A percentile compares a stretch with the other conserved stretches of the same genome.
phyloP scores from a whole-genome alignment of 106 monocot genomes.

The Xerophyta viscosa region DNA sequence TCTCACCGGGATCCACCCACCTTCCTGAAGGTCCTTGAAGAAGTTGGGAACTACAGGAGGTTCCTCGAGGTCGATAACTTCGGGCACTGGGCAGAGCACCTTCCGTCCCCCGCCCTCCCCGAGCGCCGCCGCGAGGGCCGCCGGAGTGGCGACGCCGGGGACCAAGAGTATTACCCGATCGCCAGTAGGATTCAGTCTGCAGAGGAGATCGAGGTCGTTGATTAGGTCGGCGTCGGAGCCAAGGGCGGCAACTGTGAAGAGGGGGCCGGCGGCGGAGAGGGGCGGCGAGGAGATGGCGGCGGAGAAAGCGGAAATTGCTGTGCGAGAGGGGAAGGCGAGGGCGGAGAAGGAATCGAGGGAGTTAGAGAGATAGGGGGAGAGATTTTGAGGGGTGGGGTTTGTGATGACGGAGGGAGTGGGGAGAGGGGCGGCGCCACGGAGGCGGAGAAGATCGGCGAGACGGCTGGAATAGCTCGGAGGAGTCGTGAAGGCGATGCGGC shows the following conservation, averaged over 20 bases:
- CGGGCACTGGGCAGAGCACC: slow-evolving; percentile 57
- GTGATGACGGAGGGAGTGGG: slow-evolving; percentile 23
- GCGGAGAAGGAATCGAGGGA: slow-evolving; percentile 27
- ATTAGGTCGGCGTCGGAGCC: slow-evolving; percentile 62
- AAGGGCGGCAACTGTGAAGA: slow-evolving; percentile 49
- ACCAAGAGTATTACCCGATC: slow-evolving; percentile 22
- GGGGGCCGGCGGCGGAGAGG: slow-evolving; percentile 9
- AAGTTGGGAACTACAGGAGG: slow-evolving; percentile 59
- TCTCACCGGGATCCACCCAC: slow-evolving; percentile 35
- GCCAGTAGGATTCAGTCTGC: slow-evolving; percentile 10
- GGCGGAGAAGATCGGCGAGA: slow-evolving; percentile 20
- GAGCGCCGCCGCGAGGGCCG: slow-evolving; percentile 35
- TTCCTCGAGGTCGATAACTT: slow-evolving; percentile 47
- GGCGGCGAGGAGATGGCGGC: slow-evolving; percentile 11
- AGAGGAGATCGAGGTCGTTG: slow-evolving; percentile 17
- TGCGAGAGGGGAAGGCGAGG: slow-evolving; percentile 36
- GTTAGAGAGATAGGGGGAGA: slow-evolving; percentile 15
- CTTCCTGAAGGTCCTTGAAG: slow-evolving; percentile 21
- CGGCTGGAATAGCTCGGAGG: slow-evolving; percentile 23
- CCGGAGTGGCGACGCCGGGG: slow-evolving; percentile 42
- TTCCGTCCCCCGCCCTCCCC: slow-evolving; percentile 35
- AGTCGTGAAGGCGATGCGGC: slow-evolving; percentile 42
- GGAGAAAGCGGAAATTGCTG: slow-evolving; percentile 23
- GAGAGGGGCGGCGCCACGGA: slow-evolving; percentile 15
- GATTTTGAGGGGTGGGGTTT: slow-evolving; percentile 19